These are phyloP conservation scores for Geosiphon pyriformis DNA, from an alignment of 192 early-diverging fungal species.

Conservation along the genomic window DNA sequence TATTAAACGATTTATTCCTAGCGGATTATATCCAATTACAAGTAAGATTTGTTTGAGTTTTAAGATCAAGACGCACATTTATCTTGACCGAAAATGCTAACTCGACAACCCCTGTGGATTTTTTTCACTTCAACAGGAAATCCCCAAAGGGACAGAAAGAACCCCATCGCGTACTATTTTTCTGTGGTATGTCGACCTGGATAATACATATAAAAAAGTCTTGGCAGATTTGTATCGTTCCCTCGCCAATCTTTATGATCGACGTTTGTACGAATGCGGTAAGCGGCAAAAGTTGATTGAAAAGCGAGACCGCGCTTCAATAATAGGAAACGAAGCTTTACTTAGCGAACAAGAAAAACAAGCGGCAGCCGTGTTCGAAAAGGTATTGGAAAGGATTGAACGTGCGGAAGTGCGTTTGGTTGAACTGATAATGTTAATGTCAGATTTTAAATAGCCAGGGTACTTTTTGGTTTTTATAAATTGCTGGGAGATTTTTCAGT, in stretches of 20 bases:
- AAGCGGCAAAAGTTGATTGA: neutral
- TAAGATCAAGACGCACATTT: too few species aligned
- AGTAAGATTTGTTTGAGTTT: too few species aligned
- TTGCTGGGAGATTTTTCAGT: too few species aligned
- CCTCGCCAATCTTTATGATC: conserved; percentile 9
- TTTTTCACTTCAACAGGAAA: conserved; percentile 61
- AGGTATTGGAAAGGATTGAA: neutral
- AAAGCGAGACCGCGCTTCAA: neutral
- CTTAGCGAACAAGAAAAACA: neutral
- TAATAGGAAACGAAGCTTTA: neutral
- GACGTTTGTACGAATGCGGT: neutral
- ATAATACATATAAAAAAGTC: conserved; percentile 5
- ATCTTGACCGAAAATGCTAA: too few species aligned
- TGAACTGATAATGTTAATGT: neutral
- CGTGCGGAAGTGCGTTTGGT: neutral
- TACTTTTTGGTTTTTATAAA: too few species aligned
- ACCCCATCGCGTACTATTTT: conserved; percentile 70
- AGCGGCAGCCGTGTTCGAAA: neutral
- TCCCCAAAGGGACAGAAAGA: conserved; percentile 66
- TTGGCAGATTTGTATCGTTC: conserved; percentile 2
- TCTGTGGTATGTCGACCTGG: conserved; percentile 53
- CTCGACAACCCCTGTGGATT: too few species aligned
- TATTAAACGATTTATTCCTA: conserved; percentile 49
- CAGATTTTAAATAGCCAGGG: neutral
- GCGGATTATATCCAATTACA: conserved; percentile 40